Evolutionary conservation across 2,329 filamentous ascomycete species (phyloP), one percentile per base, ranked within the genome.

Genomic region (Fusarium sp.): DNA sequence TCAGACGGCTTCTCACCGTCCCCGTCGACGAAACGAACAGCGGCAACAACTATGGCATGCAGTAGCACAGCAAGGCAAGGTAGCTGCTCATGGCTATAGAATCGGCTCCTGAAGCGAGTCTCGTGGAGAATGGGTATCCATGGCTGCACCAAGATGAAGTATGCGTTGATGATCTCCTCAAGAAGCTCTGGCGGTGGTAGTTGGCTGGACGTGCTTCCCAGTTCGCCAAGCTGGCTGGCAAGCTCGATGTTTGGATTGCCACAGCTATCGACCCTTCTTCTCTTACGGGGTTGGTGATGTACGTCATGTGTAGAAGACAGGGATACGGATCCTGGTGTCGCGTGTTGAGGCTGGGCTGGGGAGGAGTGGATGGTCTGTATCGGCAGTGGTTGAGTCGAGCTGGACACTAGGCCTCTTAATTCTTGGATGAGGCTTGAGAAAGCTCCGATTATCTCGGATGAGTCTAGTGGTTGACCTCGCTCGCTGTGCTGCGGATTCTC

Each of bases 191-290:
- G 54, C 1, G 60, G 60, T 2, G 63, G 66, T 0, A 68, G 9
- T 4, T 62, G 57, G 6, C 35, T 61, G 1, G 50, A 43, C 0
- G 42, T 53, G 8, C 54, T 53, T 2, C 54, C 44, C 0, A 66
- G 25, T 11, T 66, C 65, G 1, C 60, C 53, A 1, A 66, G 49
- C 2, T 67, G 65, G 9, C 39, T 63, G 32, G 54, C 58, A 4
- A 66, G 14, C n/a, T 66, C 65, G 3, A 67, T 61, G 15, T 68
- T 68, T 6, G 65, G 65, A 10, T 67, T 67, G 0, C 65, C 65
- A 1, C 65, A 67, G 10, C 65, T 67, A 9, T 67, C 65, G 2
- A 67, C 38, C 5, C 65, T 57, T 21, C 62, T 43, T 8, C 65
- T 52, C 32, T 67, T 67, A 0, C 65, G 62, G 1, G 62, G 44